These are phyloP conservation scores for Geotrichum siamense DNA, from an alignment of 1,139 yeast species.

Conservation along the genomic window DNA sequence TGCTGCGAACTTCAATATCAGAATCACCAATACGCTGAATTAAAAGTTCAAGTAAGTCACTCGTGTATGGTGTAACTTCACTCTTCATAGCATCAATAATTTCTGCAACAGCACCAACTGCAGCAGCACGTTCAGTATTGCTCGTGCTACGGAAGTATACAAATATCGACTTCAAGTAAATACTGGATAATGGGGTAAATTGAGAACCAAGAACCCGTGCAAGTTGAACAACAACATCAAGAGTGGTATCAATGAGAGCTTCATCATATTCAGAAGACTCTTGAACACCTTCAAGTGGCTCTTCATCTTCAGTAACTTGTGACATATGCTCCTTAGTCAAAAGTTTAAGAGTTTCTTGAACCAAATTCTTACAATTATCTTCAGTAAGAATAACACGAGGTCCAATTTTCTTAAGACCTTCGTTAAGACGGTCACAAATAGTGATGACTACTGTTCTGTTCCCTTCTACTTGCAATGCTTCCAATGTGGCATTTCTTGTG, in stretches of 20 bases:
- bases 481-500: conserved; percentile 60
- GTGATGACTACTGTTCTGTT: conserved; percentile 74
- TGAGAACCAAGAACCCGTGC: conserved; percentile 69
- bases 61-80: conserved; percentile 55
- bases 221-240: conserved; percentile 75
- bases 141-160: conserved; percentile 57
- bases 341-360: conserved; percentile 62
- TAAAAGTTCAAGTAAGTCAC: conserved; percentile 64
- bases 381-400: conserved; percentile 58
- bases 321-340: conserved; percentile 77
- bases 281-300: conserved; percentile 47
- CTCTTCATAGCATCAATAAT: conserved; percentile 67
- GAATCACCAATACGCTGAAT: conserved; percentile 66
- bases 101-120: conserved; percentile 89
- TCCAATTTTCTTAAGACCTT: conserved; percentile 66
- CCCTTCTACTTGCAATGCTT: conserved; percentile 65
- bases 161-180: conserved; percentile 63
- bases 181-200: conserved; percentile 62
- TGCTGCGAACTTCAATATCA: conserved; percentile 85
- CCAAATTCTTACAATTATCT: conserved; percentile 54
- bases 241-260: conserved; percentile 71
- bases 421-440: conserved; percentile 67
- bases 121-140: conserved; percentile 69
- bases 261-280: conserved; percentile 87
- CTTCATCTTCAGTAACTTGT: conserved; percentile 58